Evolutionary conservation across 2,329 filamentous ascomycete species (phyloP).

Genomic region (Rasamsonia emersonii): DNA sequence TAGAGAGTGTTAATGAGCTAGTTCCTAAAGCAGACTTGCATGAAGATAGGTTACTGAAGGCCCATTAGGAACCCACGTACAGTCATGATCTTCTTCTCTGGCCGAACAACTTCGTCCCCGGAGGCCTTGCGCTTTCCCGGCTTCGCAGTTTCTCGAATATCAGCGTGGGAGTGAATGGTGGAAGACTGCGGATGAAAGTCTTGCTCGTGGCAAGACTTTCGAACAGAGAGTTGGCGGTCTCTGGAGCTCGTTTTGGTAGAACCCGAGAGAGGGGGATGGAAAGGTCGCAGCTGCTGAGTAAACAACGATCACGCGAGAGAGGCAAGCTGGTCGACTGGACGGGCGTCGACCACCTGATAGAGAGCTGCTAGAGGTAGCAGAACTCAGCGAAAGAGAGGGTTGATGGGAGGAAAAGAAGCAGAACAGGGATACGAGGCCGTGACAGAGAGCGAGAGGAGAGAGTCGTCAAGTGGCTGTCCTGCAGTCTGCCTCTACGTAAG

Average conservation of each 20-base stretch:
- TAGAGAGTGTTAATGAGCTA: slow-evolving; percentile 18
- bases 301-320: too few relatives aligned
- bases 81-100: slow-evolving; percentile 46
- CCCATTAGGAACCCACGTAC: slow-evolving; percentile 26
- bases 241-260: too few relatives aligned
- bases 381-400: neutral
- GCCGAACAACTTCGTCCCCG: slow-evolving; percentile 36
- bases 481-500: slow-evolving; percentile 8
- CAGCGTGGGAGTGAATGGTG: slow-evolving; percentile 36
- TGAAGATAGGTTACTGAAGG: too few relatives aligned
- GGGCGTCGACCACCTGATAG: neutral
- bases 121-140: slow-evolving; percentile 47
- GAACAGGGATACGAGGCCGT: slow-evolving; percentile 2
- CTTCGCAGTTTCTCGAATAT: slow-evolving; percentile 38
- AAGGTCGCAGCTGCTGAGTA: slow-evolving; percentile 3
- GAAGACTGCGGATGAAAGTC: slow-evolving; percentile 29
- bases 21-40: slow-evolving; percentile 5
- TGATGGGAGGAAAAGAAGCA: neutral
- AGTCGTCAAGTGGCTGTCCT: neutral
- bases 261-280: too few relatives aligned
- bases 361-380: neutral
- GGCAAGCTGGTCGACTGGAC: neutral
- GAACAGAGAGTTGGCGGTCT: slow-evolving; percentile 15
- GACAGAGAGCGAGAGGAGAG: slow-evolving; percentile 2
- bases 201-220: slow-evolving; percentile 37